Base-by-base conservation (phyloP, 2,329 filamentous ascomycete genomes). In the Cladosporium colombiae region DNA sequence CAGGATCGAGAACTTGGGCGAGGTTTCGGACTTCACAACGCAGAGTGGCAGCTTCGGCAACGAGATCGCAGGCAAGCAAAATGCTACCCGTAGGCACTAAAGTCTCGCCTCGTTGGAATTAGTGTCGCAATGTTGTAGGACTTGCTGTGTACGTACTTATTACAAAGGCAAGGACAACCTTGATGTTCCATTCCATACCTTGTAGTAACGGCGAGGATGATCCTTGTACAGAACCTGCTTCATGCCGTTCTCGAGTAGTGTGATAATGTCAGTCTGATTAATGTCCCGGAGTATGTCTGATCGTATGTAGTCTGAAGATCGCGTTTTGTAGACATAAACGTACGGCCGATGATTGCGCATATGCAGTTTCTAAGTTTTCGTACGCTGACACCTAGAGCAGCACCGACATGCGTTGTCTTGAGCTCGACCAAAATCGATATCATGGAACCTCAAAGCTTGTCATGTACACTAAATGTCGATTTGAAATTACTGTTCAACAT, bases 1-100 rank as follows among this genome's bases (percentile, higher is more conserved):
- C 0, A 81, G 90, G 46, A 86, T 93, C 11, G 79, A 85, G 5
- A 85, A 81, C 67, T 73, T 91, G 69, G 77, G 72, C 1, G 77
- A 77, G 64, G 60, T 68, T n/a, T 73, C 71, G 18, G 72, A 76
- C 63, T 78, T 78, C 56, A 77, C 74, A 46, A 77, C 74, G 25
- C 74, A 75, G 66, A 70, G 53, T 37, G 75, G 74, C n/a, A 66
- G 73, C 65, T 73, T 53, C 31, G 57, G 64, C 5, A 65, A 65
- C 29, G n/a, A 46, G 8, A 50, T 60, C 23, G 57, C 57, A 13
- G 16, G 10, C 25, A 29, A 49, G 10, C 11, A 13, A 5, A 60
- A 60, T 50, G 37, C 40, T 14, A 60, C 57, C 10, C 8, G 18
- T 10, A 55, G 13, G 18, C 25, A 55, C 29, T 55, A 55, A 18